Base-by-base conservation (phyloP, 2,329 filamentous ascomycete species). In the Fragosphaeria purpurea region DNA sequence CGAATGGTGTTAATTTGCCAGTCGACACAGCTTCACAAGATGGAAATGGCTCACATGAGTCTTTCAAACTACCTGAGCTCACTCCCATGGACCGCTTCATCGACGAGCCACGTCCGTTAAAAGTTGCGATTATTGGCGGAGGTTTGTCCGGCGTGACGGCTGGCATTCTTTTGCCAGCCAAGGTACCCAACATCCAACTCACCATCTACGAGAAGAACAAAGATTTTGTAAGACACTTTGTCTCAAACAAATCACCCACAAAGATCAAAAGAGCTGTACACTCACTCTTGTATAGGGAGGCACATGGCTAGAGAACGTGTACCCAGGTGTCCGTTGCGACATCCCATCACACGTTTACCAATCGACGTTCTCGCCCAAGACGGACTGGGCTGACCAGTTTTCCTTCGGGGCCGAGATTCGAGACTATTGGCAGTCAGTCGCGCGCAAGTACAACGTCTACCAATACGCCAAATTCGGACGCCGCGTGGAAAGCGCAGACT, bases 271-370 rank as follows among this genome's bases (percentile, higher is more conserved):
- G n/a, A n/a, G n/a, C n/a, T 33, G 11, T 44, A 6, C 22, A 7
- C 34, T 7, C 12, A 32, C 35, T 39, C 6, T 11, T 22, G 30
- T 4, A 7, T 35, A 53, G 48, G 62, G 62, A 1, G 64, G 63
- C 2, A 67, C 65, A 0, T 67, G 65, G 65, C 44, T 66, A 2
- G 63, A 60, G 7, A 67, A 67, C 50, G 50, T 56, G 7, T 63
- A 62, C 46, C 61, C 61, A 0, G 61, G 61, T 4, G 61, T 63
- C 12, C 57, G 58, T n/a, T 87, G 83, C 57, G 82, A 86, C 61
- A 77, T 87, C 11, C 81, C 83, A 0, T 76, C 82, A 0, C 80
- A 85, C 61, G 80, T 83, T 22, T 88, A 88, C 58, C 83, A 86
- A 59, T 77, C 76, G 7, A 80, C 79, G 0, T 87, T 86, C 61